These are phyloP conservation scores for Epithele typhae DNA, from an alignment of 768 basidiomycete genomes.

Conservation along the genomic window DNA sequence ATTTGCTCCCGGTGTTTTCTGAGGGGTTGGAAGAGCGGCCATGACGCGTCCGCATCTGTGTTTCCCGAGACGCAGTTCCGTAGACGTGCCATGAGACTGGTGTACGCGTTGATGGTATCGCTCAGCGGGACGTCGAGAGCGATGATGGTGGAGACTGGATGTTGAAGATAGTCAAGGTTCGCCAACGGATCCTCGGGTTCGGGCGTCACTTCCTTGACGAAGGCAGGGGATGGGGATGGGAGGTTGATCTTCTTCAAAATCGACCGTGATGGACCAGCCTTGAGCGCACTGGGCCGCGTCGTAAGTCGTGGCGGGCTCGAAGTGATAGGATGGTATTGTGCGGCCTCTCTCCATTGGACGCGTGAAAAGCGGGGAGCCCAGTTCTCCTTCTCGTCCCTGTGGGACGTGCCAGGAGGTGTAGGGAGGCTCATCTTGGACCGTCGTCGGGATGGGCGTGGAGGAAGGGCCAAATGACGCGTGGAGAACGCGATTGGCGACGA, in stretches of 20 bases:
- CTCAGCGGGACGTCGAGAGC: conserved; percentile 41
- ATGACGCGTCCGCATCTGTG: conserved; percentile 55
- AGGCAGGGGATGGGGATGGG: conserved; percentile 32
- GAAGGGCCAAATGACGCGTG: background rate
- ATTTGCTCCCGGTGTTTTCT: conserved; percentile 49
- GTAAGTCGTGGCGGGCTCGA: conserved; percentile 11
- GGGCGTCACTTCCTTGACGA: conserved; percentile 64
- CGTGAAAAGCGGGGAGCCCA: conserved; percentile 15
- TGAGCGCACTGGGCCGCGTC: conserved; percentile 31
- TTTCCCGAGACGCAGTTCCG: conserved; percentile 38
- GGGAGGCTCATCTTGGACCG: conserved; percentile 17
- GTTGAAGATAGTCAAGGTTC: conserved; percentile 59
- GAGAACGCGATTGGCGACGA: background rate
- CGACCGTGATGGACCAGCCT: conserved; percentile 50
- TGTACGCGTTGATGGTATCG: conserved; percentile 72
- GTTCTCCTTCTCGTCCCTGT: conserved; percentile 20
- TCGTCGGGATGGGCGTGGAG: background rate
- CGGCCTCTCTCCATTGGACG: conserved; percentile 17
- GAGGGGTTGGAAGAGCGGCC: conserved; percentile 71
- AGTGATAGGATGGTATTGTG: conserved; percentile 16
- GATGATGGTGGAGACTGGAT: conserved; percentile 59
- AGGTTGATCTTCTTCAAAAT: conserved; percentile 59
- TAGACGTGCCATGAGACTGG: conserved; percentile 61
- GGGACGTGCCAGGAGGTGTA: conserved; percentile 22
- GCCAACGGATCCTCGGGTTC: conserved; percentile 67